Conservation (phyloP, 495 filamentous ascomycete species). For the Staphylotrichum longicolle region DNA sequence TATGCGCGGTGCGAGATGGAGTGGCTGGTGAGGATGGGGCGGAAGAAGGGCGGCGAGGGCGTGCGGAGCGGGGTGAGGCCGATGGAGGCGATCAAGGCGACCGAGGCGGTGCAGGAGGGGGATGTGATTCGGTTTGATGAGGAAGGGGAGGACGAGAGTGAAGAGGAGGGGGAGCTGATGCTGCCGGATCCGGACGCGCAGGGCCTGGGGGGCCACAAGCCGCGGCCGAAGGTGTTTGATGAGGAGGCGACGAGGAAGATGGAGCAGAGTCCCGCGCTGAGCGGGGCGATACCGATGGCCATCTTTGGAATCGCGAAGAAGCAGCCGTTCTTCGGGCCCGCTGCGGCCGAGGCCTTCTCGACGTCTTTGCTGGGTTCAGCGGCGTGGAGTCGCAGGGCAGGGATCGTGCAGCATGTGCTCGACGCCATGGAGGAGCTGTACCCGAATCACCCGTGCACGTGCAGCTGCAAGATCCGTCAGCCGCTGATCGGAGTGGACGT, state of each 20-base stretch:
- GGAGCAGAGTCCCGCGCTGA: slow-evolving; percentile 73
- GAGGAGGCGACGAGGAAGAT: slow-evolving; percentile 59
- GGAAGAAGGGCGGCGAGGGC: slow-evolving; percentile 66
- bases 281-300: slow-evolving; percentile 86
- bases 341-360: slow-evolving; percentile 69
- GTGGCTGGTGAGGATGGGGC: slow-evolving; percentile 76
- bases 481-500: slow-evolving; percentile 64
- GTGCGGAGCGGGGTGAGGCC: slow-evolving; percentile 36
- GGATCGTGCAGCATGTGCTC: slow-evolving; percentile 75
- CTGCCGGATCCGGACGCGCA: slow-evolving; percentile 41
- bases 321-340: slow-evolving; percentile 62
- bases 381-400: slow-evolving; percentile 60
- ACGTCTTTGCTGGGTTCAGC: slow-evolving; percentile 68
- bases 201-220: slow-evolving; percentile 20
- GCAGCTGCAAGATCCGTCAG: slow-evolving; percentile 67
- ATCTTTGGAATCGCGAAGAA: slow-evolving; percentile 88
- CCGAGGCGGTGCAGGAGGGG: slow-evolving; percentile 32
- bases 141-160: slow-evolving; percentile 43
- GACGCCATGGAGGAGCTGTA: slow-evolving; percentile 57
- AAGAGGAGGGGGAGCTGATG: slow-evolving; percentile 44
- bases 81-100: slow-evolving; percentile 43
- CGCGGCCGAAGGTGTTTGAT: slow-evolving; percentile 49
- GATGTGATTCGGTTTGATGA: slow-evolving; percentile 39
- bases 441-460: slow-evolving; percentile 57
- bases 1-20: slow-evolving; percentile 91